These are phyloP conservation scores for Trichoderma semiorbis DNA, from an alignment of 2,329 filamentous ascomycete species.

Conservation along the genomic window DNA sequence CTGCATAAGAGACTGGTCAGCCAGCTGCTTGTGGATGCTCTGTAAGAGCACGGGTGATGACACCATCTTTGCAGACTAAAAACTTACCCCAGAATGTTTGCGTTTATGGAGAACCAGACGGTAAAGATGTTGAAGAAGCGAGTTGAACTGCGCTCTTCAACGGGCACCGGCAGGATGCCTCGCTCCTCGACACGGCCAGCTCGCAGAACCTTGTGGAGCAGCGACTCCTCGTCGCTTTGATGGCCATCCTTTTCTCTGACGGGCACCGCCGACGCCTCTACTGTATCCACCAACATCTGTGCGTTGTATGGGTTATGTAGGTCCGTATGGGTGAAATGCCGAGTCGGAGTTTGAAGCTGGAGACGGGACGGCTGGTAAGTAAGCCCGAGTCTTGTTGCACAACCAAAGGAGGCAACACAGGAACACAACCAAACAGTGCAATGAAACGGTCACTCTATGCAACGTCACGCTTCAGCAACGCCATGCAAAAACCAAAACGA, in stretches of 20 bases:
- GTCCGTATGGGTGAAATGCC: not conserved
- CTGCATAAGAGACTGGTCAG: slow-evolving; percentile 30
- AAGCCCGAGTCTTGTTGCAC: not conserved
- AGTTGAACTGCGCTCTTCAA: slow-evolving; percentile 39
- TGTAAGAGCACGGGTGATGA: not conserved
- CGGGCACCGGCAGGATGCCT: slow-evolving; percentile 42
- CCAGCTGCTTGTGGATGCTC: not conserved
- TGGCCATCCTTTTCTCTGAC: slow-evolving; percentile 23
- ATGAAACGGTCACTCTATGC: not conserved
- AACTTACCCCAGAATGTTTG: slow-evolving; percentile 44
- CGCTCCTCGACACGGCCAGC: slow-evolving; percentile 42
- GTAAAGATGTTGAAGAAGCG: slow-evolving; percentile 46
- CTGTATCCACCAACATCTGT: slow-evolving; percentile 13
- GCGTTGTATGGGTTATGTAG: not conserved
- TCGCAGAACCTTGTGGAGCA: slow-evolving; percentile 33
- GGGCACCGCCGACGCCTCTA: not conserved
- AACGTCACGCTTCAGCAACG: not conserved
- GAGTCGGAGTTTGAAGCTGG: not conserved
- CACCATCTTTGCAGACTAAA: not conserved
- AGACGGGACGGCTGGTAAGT: not conserved
- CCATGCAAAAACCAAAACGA: not conserved
- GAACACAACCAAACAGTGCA: not conserved
- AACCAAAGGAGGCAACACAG: not conserved
- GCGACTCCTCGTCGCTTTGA: slow-evolving; percentile 27
- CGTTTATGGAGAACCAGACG: slow-evolving; percentile 48